Base-by-base conservation (phyloP, 176 grass and related monocot genomes). In the Elymus sibiricus region DNA sequence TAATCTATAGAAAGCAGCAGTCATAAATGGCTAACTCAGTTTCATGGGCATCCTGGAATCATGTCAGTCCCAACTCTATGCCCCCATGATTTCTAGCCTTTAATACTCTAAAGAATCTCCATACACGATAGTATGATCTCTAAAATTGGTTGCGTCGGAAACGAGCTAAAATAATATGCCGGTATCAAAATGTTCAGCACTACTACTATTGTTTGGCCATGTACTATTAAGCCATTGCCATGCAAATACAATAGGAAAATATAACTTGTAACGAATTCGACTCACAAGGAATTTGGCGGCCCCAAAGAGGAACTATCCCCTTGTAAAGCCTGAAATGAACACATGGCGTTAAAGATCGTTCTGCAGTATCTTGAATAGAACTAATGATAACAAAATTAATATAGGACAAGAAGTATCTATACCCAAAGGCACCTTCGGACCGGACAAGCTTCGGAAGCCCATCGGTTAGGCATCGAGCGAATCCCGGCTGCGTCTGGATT, bases 221-320 rank as follows among this genome's bases (percentile, higher is more conserved):
- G n/a, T 38, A 43, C 51, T 43, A 73, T 40, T 61, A 10, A 62
- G 35, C 32, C 13, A 47, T 79, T 68, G 73, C 42, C 60, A 84
- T 31, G 47, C 32, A 77, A 62, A 74, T 84, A 78, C 9, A 77
- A 34, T 37, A 22, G 40, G 6, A 75, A 82, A 84, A 38, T 16
- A 64, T 92, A 74, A 47, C 6, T 56, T 35, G 14, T 34, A 24
- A 66, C 7, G 16, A 78, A 40, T 60, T 78, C 70, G 70, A 87
- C 96, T 95, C 86, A 95, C 93, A 98, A 31, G 96, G 96, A 94
- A 98, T 91, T 80, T 95, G 93, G 66, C 96, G 96, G 26, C 91
- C 93, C 93, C 90, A 98, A 21, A 95, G 90, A 89, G 93, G 93
- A 92, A 94, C 49, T 16, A 98, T 43, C 42, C 96, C 96, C 87